Conservation (phyloP, 1,139 yeast genomes). For the Hansenula sp. region DNA sequence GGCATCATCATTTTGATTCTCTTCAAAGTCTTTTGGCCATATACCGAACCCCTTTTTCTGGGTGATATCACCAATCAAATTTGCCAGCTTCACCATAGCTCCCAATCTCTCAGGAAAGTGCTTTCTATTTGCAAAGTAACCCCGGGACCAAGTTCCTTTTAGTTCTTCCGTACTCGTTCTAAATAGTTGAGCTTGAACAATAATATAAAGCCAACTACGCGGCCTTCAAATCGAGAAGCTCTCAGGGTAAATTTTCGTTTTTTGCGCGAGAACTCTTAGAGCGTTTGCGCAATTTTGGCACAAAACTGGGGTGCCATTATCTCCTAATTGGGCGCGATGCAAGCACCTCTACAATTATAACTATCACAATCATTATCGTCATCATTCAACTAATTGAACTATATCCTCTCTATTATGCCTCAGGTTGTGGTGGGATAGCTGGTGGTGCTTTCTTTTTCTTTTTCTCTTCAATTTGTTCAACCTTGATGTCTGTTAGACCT, state of each 20-base stretch:
- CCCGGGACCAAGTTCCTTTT: too few species aligned
- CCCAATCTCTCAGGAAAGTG: neutral
- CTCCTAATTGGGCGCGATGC: too few species aligned
- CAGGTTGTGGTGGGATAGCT: constrained; percentile 8
- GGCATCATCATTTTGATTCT: neutral
- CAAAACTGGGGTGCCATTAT: too few species aligned
- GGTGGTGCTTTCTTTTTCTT: constrained; percentile 57
- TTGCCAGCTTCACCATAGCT: neutral
- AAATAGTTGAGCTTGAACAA: too few species aligned
- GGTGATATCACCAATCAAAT: neutral
- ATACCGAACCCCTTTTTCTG: constrained; percentile 1
- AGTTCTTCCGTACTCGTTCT: too few species aligned
- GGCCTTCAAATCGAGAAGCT: too few species aligned
- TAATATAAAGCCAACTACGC: too few species aligned
- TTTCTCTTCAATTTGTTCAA: constrained; percentile 81
- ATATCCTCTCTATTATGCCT: neutral
- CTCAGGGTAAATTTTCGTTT: too few species aligned
- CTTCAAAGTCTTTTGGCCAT: constrained; percentile 1
- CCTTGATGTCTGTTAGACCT: constrained; percentile 80
- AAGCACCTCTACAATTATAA: too few species aligned
- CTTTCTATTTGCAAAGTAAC: neutral
- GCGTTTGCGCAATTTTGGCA: too few species aligned
- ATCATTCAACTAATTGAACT: neutral
- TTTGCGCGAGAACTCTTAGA: too few species aligned
- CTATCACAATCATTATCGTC: neutral